Conservation (phyloP, 305 asterid species). For the Vinca major region DNA sequence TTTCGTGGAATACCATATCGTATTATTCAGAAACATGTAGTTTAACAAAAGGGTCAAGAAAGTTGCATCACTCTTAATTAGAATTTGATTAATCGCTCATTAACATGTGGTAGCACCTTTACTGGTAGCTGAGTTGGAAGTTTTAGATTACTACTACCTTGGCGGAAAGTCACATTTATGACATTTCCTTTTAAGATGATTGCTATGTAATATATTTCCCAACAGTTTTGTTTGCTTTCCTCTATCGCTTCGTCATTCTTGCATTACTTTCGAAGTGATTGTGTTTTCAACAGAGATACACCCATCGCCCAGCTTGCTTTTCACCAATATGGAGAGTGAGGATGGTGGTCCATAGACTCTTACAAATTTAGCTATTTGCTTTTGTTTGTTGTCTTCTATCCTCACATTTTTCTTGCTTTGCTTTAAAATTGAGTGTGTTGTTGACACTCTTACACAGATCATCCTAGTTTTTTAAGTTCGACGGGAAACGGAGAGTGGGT, state of each 20-base stretch:
- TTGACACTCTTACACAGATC: background rate
- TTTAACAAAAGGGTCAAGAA: no score
- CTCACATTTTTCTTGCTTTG: background rate
- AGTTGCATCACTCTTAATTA: background rate
- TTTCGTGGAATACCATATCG: no score
- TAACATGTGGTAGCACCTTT: background rate
- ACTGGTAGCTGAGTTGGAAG: background rate
- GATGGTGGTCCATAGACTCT: background rate
- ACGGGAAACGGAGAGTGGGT: background rate
- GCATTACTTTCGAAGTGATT: no score
- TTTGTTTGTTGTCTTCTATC: background rate
- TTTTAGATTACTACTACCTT: background rate
- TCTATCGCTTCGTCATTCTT: no score
- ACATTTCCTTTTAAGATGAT: background rate
- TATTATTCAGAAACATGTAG: background rate
- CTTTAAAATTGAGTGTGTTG: background rate
- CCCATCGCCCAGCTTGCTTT: no score
- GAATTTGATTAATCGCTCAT: background rate
- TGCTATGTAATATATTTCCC: no score
- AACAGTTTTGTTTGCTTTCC: no score
- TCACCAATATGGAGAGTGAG: no score
- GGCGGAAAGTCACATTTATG: background rate
- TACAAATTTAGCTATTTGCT: background rate
- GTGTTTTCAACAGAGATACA: no score
- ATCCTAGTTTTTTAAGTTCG: background rate